Evolutionary conservation across 176 grass and related monocot species (phyloP).

Genomic region (Zoysia japonica): DNA sequence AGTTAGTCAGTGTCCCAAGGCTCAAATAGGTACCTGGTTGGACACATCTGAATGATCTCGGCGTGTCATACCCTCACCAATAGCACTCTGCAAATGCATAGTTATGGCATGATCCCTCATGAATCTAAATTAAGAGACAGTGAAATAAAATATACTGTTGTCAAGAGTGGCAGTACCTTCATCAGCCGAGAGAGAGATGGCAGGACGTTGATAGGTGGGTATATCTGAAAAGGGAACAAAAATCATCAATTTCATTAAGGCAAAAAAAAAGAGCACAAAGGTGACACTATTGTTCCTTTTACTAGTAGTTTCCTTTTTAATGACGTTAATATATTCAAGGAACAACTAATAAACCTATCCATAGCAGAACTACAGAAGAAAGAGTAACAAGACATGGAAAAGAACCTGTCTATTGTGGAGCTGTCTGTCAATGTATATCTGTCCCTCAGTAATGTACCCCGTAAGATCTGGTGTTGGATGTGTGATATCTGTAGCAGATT

Average conservation of each 20-base stretch:
- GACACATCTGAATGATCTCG: constrained; percentile 89
- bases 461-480: constrained; percentile 96
- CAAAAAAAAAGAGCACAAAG: background rate
- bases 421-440: constrained; percentile 94
- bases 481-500: constrained; percentile 75
- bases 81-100: constrained; percentile 69
- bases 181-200: constrained; percentile 89
- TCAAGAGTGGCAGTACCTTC: constrained; percentile 56
- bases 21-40: constrained; percentile 62
- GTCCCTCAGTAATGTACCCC: constrained; percentile 92
- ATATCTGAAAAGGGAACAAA: constrained; percentile 48
- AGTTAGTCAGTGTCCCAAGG: background rate
- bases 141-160: constrained; percentile 1
- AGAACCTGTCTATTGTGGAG: constrained; percentile 87
- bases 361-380: constrained; percentile 19
- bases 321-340: constrained; percentile 13
- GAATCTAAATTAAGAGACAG: constrained; percentile 18
- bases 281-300: background rate
- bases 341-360: background rate
- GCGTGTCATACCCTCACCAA: constrained; percentile 91
- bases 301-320: background rate
- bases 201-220: constrained; percentile 92
- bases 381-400: constrained; percentile 17
- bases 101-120: constrained; percentile 9
- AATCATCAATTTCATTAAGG: constrained; percentile 6